Evolutionary conservation across 228 moss, liverwort and hornwort genomes (phyloP), one percentile per base, ranked within the genome.

Genomic region (Sphagnum fallax): DNA sequence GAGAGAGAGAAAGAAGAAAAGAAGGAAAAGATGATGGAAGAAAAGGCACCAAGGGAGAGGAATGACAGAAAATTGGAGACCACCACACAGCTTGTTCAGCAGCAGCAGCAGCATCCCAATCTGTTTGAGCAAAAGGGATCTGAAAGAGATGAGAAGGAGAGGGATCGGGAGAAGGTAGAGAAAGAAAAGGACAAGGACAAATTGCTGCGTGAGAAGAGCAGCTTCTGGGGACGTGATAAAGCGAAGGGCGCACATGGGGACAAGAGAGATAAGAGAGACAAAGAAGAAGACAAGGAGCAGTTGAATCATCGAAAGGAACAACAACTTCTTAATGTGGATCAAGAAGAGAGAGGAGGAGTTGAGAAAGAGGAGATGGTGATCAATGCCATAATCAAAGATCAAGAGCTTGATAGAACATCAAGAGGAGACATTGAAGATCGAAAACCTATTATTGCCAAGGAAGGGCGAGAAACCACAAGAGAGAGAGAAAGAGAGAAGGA

Each of bases 211-310:
- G 32, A 32, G 32, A 32, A 32, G 32, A 32, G 32, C 32, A 32
- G 32, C 32, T 32, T 32, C 32, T 75, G 78, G 67, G 82, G 74
- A 50, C 67, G 75, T 65, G 83, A 80, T 8, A 80, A 83, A 67
- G 75, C 77, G 63, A 72, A 71, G 47, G 65, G 14, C 14, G 0
- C 63, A 92, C 83, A 60, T 32, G 32, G 32, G 32, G 32, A 32
- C 32, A 32, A 32, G 32, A 32, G 32, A 32, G 32, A 76, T 1
- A 71, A 65, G 89, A 91, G 75, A 91, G 32, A 89, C 77, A 69
- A 84, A 75, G 87, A 82, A 71, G 82, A 87, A 65, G 87, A 87
- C 32, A 80, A 81, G 49, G 84, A 87, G 69, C 81, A 84, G 52
- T 84, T 84, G 62, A 70, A 52, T 1, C 77, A 84, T 73, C 79